Conservation (phyloP, 257 asterid species). For the Misopates orontium region DNA sequence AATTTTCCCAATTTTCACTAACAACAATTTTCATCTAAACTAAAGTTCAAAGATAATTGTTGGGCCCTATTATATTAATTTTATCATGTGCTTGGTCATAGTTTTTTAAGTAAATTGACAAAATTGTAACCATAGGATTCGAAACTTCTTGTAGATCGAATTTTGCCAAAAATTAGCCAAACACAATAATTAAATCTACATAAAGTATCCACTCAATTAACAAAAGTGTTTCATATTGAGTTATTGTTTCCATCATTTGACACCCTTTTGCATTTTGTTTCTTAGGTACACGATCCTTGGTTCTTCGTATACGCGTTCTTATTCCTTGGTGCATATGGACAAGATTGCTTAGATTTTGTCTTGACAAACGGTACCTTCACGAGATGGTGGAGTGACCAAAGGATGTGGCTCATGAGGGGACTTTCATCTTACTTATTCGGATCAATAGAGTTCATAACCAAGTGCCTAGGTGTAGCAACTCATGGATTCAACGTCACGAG, state of each 20-base stretch:
- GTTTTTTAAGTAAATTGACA: no score
- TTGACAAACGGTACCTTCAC: conserved; percentile 37
- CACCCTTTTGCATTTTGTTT: not conserved
- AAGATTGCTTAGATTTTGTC: conserved; percentile 56
- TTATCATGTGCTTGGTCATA: no score
- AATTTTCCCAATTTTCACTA: not conserved
- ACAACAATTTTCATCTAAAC: no score
- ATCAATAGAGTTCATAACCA: conserved; percentile 30
- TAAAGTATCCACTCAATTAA: no score
- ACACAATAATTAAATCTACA: no score
- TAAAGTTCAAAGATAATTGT: no score
- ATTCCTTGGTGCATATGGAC: conserved; percentile 59
- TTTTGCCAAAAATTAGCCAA: no score
- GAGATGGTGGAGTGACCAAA: conserved; percentile 59
- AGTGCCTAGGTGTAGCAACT: conserved; percentile 38
- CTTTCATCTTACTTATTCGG: conserved; percentile 39
- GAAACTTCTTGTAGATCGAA: no score
- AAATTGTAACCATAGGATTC: no score
- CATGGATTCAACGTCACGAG: conserved; percentile 50
- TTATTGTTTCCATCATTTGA: not conserved
- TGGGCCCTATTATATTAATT: no score
- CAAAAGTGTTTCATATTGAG: no score
- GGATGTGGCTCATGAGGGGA: conserved; percentile 50
- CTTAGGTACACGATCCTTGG: conserved; percentile 44
- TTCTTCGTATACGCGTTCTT: conserved; percentile 49